Evolutionary conservation across 2,329 filamentous ascomycete species (phyloP).

Genomic region (Nothomitra cinnamomea): DNA sequence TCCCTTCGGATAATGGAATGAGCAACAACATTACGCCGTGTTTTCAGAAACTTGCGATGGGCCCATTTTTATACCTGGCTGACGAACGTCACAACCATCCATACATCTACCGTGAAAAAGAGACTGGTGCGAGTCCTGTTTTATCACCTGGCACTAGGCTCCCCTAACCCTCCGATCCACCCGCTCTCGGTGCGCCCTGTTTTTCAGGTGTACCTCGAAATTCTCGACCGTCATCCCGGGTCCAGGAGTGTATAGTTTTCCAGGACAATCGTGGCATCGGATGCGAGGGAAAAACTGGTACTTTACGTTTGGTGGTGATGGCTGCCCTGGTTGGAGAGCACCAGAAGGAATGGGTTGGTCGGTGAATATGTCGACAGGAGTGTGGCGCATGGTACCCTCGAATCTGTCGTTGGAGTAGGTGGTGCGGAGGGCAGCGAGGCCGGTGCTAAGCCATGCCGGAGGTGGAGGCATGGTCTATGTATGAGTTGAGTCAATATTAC

Average conservation of each 20-base stretch:
- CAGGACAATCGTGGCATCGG: conserved; percentile 78
- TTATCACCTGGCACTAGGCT: not conserved
- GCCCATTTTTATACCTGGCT: too few species aligned
- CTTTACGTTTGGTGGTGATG: conserved; percentile 45
- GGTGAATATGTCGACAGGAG: conserved; percentile 56
- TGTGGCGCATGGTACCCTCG: conserved; percentile 82
- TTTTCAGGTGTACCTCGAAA: conserved; percentile 85
- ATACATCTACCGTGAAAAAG: not conserved
- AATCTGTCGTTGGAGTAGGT: conserved; percentile 68
- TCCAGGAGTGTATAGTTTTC: conserved; percentile 83
- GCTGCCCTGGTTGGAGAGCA: conserved; percentile 28
- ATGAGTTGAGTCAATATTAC: too few species aligned
- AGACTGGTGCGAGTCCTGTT: not conserved
- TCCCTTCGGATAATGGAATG: too few species aligned
- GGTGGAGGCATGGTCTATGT: conserved; percentile 47
- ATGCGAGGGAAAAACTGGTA: conserved; percentile 81
- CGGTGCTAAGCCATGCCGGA: conserved; percentile 66
- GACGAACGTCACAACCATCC: too few species aligned
- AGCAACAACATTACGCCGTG: too few species aligned
- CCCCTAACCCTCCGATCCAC: conserved; percentile 30
- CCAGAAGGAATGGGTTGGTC: conserved; percentile 42
- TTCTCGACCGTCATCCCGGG: conserved; percentile 73
- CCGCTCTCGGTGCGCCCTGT: conserved; percentile 59
- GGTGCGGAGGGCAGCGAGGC: conserved; percentile 53
- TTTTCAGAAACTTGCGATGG: too few species aligned